Evolutionary conservation across 768 basidiomycete genomes (phyloP).

Genomic region (Exsudoporus frostii): DNA sequence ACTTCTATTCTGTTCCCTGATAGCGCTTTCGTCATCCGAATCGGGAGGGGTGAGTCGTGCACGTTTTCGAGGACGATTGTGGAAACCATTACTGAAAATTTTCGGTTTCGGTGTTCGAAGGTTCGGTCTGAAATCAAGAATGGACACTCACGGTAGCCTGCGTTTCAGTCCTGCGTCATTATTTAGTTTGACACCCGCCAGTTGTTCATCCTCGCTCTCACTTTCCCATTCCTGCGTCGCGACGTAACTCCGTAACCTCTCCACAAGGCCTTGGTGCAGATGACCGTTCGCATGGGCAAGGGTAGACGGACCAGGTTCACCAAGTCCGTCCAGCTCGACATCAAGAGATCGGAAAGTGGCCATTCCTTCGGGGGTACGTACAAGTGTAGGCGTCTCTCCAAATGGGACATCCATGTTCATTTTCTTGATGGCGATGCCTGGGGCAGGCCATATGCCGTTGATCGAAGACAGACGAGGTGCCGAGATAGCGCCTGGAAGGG

Average conservation of each 20-base stretch:
- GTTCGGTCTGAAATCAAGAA: neutral
- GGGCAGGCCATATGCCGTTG: constrained; percentile 19
- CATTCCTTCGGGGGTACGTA: constrained; percentile 77
- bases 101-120: neutral
- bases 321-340: constrained; percentile 40
- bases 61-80: constrained; percentile 59
- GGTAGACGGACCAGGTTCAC: constrained; percentile 34
- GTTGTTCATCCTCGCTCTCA: constrained; percentile 35
- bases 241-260: constrained; percentile 20
- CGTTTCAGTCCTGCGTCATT: constrained; percentile 56
- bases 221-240: constrained; percentile 32
- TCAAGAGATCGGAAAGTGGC: constrained; percentile 59
- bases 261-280: constrained; percentile 13
- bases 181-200: constrained; percentile 28
- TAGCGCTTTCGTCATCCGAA: constrained; percentile 30
- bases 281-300: constrained; percentile 34
- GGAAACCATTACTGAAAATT: constrained; percentile 20
- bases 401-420: constrained; percentile 48
- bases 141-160: constrained; percentile 36
- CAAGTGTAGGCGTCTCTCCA: constrained; percentile 62
- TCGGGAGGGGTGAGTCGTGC: constrained; percentile 45
- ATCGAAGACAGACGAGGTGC: constrained; percentile 7
- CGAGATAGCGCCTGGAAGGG: constrained; percentile 1
- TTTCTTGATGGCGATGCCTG: constrained; percentile 11
- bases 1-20: constrained; percentile 37